Base-by-base conservation (phyloP, 192 early-diverging fungal genomes). In the Linderina pennispora region DNA sequence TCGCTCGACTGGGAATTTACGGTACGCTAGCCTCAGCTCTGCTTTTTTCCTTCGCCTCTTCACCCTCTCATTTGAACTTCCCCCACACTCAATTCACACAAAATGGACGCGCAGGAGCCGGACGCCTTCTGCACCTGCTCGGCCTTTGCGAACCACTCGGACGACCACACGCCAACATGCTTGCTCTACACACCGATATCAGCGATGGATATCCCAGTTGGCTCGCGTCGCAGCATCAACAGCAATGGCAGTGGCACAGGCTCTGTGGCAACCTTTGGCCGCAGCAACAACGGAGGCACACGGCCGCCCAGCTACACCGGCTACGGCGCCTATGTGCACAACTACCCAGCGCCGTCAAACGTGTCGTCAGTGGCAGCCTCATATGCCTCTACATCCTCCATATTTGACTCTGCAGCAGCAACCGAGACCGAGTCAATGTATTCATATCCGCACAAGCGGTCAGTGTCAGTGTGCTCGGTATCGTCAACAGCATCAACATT, bases 61-160 rank as follows among this genome's bases (percentile, higher is more conserved):
- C n/a, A n/a, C n/a, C n/a, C n/a, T n/a, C n/a, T n/a, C n/a, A n/a
- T n/a, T n/a, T n/a, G n/a, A n/a, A n/a, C n/a, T n/a, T n/a, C n/a
- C n/a, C n/a, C n/a, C n/a, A n/a, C n/a, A n/a, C n/a, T n/a, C n/a
- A n/a, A n/a, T n/a, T n/a, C n/a, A n/a, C n/a, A n/a, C n/a, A n/a
- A n/a, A n/a, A 70, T 72, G 68, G 68, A 71, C 46, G 40, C 46
- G 32, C 67, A 34, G 26, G 55, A 59, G 45, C 36, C 53, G 7
- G 62, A 65, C 31, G 58, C 56, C 46, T 59, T 66, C 33, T 74
- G 71, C 40, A 67, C 71, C 13, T 74, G 71, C 33, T 56, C 62
- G 7, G 60, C 62, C 23, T 45, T 63, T 39, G 42, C 55, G 15
- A 56, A 38, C 50, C 21, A 50, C 34, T 24, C 37, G 23, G 55